A percentile compares a stretch with the other conserved stretches of the same genome.
phyloP scores from a whole-genome alignment of 108 stramenopile genomes.

The Nannochloropsis oceanica region DNA sequence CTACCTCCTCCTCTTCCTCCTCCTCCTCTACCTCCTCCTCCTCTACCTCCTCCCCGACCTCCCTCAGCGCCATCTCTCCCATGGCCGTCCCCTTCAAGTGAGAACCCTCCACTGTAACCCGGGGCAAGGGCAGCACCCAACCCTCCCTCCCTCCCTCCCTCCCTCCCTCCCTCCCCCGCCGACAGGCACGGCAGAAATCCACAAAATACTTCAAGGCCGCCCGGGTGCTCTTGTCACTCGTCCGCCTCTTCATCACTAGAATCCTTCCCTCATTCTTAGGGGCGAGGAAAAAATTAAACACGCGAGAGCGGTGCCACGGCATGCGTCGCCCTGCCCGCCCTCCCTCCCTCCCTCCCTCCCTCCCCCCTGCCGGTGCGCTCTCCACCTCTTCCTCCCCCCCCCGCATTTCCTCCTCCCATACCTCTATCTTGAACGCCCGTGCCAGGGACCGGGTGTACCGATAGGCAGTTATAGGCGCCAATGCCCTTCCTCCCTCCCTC shows the following conservation, averaged over 20 bases:
- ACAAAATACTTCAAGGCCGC: too few relatives aligned
- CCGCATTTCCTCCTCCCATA: too few relatives aligned
- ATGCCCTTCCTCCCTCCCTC: too few relatives aligned
- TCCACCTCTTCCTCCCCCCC: neutral
- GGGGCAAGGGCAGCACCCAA: too few relatives aligned
- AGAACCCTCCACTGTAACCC: too few relatives aligned
- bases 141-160: neutral
- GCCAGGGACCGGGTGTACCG: too few relatives aligned
- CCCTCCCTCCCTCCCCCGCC: neutral
- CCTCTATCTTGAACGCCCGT: too few relatives aligned
- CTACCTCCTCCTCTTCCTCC: neutral
- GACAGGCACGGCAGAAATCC: too few relatives aligned
- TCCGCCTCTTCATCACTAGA: neutral
- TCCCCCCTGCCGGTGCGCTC: neutral
- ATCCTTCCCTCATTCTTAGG: neutral
- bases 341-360: neutral
- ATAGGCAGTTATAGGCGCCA: too few relatives aligned
- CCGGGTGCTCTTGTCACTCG: too few relatives aligned
- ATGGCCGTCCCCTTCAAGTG: too few relatives aligned
- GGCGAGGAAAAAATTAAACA: neutral
- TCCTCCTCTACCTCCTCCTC: neutral
- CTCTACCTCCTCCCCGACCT: neutral
- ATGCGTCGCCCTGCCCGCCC: neutral
- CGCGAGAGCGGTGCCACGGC: neutral
- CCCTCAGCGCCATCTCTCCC: too few relatives aligned